Evolutionary conservation across 2,329 filamentous ascomycete species (phyloP).

Genomic region (Aspergillus quadrilineatus): DNA sequence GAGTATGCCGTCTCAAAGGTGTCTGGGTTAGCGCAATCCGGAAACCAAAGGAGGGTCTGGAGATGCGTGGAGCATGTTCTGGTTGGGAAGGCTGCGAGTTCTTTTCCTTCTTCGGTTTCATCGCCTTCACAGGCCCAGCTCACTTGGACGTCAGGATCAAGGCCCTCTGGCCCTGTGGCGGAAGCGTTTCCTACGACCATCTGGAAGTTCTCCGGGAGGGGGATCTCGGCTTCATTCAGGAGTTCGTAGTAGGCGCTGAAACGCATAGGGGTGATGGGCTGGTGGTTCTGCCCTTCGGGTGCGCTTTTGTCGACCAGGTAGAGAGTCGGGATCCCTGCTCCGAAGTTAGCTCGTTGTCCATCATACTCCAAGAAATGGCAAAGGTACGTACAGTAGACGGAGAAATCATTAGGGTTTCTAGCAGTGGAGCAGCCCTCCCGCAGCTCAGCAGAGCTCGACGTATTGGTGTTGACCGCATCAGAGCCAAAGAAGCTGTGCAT

Average conservation of each 20-base stretch:
- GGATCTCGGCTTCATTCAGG: constrained; percentile 17
- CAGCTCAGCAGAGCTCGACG: constrained; percentile 18
- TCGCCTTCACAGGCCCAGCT: constrained; percentile 11
- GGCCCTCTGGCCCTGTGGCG: not conserved
- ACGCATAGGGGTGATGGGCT: constrained; percentile 10
- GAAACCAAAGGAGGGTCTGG: constrained; percentile 2
- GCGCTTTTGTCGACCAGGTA: constrained; percentile 8
- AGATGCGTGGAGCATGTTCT: not conserved
- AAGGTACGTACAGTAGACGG: constrained; percentile 19
- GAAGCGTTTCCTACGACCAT: constrained; percentile 12
- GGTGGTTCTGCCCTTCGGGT: not conserved
- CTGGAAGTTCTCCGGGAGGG: constrained; percentile 17
- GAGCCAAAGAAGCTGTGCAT: constrained; percentile 25
- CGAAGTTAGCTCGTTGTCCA: not conserved
- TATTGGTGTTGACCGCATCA: constrained; percentile 19
- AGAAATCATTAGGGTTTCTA: constrained; percentile 21
- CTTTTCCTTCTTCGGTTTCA: not conserved
- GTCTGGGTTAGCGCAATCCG: constrained; percentile 6
- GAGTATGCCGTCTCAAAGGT: constrained; percentile 2
- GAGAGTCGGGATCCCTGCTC: constrained; percentile 19
- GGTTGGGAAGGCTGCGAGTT: not conserved
- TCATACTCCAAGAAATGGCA: not conserved
- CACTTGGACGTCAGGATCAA: not conserved
- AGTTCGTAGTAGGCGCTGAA: constrained; percentile 22
- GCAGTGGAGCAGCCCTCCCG: constrained; percentile 15